A percentile compares a stretch with the other conserved stretches of the same genome.
phyloP scores from a whole-genome alignment of 768 basidiomycete genomes.

The Lactarius akahatsu region DNA sequence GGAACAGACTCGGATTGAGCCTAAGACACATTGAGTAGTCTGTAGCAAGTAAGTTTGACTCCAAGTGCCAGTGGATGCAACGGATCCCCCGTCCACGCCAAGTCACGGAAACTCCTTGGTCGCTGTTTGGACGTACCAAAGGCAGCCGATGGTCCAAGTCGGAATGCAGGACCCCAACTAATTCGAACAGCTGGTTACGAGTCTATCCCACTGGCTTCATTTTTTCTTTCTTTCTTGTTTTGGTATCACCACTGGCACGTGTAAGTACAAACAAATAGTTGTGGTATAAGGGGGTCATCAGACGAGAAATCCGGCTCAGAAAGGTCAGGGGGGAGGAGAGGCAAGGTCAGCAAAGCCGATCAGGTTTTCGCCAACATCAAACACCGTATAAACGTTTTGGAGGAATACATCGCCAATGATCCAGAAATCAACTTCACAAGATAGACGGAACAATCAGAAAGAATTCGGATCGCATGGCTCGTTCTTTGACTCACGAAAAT shows the following conservation, averaged over 20 bases:
- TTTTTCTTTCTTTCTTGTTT: too few species aligned
- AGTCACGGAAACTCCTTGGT: neutral
- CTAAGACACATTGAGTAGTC: neutral
- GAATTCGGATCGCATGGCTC: neutral
- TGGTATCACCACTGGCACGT: neutral
- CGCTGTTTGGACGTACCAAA: too few species aligned
- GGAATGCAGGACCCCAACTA: too few species aligned
- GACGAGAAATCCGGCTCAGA: neutral
- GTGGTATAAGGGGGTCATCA: neutral
- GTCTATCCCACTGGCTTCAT: too few species aligned
- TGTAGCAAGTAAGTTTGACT: neutral
- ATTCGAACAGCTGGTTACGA: too few species aligned
- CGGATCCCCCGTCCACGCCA: neutral
- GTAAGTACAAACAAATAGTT: neutral
- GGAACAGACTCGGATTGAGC: neutral
- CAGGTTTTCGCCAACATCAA: conserved; percentile 1
- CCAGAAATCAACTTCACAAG: conserved; percentile 4
- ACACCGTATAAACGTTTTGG: conserved; percentile 12
- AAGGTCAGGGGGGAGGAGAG: neutral
- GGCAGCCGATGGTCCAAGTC: too few species aligned
- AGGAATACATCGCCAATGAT: conserved; percentile 6
- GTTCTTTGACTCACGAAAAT: conserved; percentile 8
- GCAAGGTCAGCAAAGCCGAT: conserved; percentile 15
- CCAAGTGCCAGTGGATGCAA: neutral
- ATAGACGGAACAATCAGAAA: neutral